Evolutionary conservation across 2,329 filamentous ascomycete species (phyloP).

Genomic region (Penicillium brevicompactum): DNA sequence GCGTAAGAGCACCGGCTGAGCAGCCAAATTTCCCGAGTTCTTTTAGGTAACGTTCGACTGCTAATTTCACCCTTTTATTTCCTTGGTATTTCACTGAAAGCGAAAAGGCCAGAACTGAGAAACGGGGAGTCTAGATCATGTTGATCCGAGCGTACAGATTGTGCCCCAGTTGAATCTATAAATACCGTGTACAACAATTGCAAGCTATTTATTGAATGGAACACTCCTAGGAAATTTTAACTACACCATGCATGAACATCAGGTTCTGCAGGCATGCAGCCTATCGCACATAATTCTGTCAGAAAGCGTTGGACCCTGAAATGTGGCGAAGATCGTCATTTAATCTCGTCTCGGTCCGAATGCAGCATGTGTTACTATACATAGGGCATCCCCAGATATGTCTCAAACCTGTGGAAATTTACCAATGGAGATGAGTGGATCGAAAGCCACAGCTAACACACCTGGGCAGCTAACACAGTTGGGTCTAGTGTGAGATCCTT

Average conservation of each 20-base stretch:
- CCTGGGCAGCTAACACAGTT: background rate
- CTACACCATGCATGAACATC: too few species aligned
- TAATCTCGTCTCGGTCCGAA: constrained; percentile 6
- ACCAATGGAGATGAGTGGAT: background rate
- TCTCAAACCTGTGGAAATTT: background rate
- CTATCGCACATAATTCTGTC: background rate
- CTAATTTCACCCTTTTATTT: background rate
- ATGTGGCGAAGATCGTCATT: constrained; percentile 5
- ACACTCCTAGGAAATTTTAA: too few species aligned
- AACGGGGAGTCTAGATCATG: background rate
- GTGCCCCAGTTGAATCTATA: background rate
- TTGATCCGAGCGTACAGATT: constrained; percentile 3
- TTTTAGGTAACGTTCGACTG: constrained; percentile 1
- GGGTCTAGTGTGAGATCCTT: background rate
- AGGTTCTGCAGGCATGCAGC: background rate
- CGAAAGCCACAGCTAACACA: background rate
- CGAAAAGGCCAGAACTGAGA: too few species aligned
- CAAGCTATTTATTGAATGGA: too few species aligned
- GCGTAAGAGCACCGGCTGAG: constrained; percentile 25
- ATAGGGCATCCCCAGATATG: constrained; percentile 5
- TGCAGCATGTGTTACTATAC: constrained; percentile 8
- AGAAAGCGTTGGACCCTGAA: constrained; percentile 4
- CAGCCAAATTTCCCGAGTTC: background rate
- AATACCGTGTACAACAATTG: background rate
- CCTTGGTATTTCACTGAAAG: background rate